These are phyloP conservation scores for Zygosaccharomyces kombuchaensis DNA, from an alignment of 805 yeast species.

Conservation along the genomic window DNA sequence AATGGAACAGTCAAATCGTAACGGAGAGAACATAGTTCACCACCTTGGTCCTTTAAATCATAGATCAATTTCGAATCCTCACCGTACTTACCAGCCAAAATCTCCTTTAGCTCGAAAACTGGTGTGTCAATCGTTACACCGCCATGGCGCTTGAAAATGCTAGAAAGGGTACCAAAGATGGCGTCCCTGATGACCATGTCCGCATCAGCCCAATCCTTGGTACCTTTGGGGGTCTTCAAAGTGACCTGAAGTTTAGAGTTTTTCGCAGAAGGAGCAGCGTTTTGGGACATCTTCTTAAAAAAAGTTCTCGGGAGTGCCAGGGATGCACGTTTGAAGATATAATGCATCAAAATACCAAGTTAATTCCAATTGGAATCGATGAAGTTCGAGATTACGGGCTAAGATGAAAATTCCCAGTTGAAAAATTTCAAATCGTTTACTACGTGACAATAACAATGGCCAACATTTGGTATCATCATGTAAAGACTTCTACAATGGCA, in stretches of 20 bases:
- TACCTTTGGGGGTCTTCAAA: constrained; percentile 93
- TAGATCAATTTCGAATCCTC: constrained; percentile 96
- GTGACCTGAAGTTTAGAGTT: constrained; percentile 59
- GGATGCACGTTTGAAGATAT: background rate
- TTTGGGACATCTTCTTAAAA: constrained; percentile 18
- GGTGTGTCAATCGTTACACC: constrained; percentile 99
- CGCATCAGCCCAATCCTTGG: constrained; percentile 97
- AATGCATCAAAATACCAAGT: constrained; percentile 3
- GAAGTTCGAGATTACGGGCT: background rate
- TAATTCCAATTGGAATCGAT: background rate
- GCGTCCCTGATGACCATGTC: constrained; percentile 95
- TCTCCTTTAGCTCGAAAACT: constrained; percentile 93
- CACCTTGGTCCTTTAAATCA: constrained; percentile 97
- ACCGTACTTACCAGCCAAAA: constrained; percentile 95
- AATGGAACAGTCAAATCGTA: constrained; percentile 98
- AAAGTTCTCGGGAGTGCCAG: constrained; percentile 5
- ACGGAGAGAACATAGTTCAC: constrained; percentile 91
- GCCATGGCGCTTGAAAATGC: constrained; percentile 89
- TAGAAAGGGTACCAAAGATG: constrained; percentile 66
- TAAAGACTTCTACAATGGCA: background rate
- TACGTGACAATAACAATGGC: constrained; percentile 7
- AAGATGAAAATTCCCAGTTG: background rate
- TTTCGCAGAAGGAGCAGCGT: constrained; percentile 23
- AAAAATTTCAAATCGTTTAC: constrained; percentile 14
- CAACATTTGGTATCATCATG: too few relatives aligned